Base-by-base conservation (phyloP, 2,329 filamentous ascomycete species). In the Penicillium sp. region DNA sequence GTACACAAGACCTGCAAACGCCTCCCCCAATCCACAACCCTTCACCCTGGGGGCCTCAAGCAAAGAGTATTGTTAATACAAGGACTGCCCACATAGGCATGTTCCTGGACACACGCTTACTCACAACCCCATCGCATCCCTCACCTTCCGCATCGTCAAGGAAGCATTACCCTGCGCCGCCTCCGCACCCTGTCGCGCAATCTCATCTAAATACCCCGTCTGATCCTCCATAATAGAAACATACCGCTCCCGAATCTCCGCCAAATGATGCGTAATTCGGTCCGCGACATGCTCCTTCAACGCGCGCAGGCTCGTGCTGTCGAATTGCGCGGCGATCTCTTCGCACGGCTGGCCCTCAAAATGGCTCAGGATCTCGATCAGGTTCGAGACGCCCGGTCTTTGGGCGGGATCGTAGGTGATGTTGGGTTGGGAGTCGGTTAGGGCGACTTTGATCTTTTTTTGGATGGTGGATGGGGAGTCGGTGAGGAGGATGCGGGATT, bases 381-480 rank as follows among this genome's bases (percentile, higher is more conserved):
- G 80, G 72, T 98, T 99, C 11, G 93, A 88, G 3, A 99, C 89
- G 0, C 92, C 95, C 0, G 94, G 94, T 24, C 95, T 83, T 0
- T 66, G 69, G 0, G 73, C 69, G 0, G 87, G 87, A 63, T 96
- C 88, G 73, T 95, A 97, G 0, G 86, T 87, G 41, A 97, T 85
- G 2, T 84, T 82, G 0, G 76, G 64, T 24, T 83, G 72, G 0
- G 85, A 89, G 75, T 99, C 95, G 1, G 95, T 98, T 35, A 92
- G 73, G 7, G 95, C 91, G 6, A 79, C 76, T 64, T 82, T 86
- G 63, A 98, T 79, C 73, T 96, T 96, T 49, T 77, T 75, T 19
- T 78, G 75, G 61, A 98, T 93, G 3, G 82, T 79, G 0, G 83
- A 77, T 0, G 84, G 78, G 0, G 81, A 75, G 67, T 97, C 91